These are phyloP conservation scores for Trichoderma asperellum DNA, from an alignment of 2,329 filamentous ascomycete genomes.

Conservation along the genomic window DNA sequence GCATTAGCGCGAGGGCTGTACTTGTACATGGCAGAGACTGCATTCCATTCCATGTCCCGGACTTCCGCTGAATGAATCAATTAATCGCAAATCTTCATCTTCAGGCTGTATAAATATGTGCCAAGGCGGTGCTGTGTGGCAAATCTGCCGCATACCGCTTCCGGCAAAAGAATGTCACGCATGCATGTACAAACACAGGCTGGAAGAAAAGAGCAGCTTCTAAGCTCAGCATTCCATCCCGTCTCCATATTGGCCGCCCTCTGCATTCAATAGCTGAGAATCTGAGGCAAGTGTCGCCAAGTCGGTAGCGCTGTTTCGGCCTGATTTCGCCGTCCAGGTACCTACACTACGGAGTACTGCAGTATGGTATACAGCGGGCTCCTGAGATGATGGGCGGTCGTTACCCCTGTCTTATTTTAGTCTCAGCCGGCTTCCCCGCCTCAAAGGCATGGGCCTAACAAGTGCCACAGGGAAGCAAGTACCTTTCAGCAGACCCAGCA, in stretches of 20 bases:
- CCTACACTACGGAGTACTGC: too few relatives aligned
- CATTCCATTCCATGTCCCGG: background rate
- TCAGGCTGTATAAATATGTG: background rate
- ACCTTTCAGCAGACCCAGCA: background rate
- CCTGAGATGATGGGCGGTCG: background rate
- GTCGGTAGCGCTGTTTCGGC: constrained; percentile 2
- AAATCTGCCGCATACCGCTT: background rate
- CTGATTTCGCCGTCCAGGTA: background rate
- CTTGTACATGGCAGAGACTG: background rate
- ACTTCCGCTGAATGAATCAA: background rate
- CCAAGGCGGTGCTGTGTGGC: background rate
- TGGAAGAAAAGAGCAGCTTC: background rate
- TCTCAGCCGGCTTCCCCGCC: background rate
- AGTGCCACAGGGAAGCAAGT: background rate
- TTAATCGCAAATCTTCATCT: background rate
- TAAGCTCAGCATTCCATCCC: background rate
- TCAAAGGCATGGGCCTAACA: background rate
- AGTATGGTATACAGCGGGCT: background rate
- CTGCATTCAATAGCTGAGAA: background rate
- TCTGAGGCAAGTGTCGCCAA: background rate
- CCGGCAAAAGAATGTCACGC: background rate
- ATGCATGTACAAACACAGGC: background rate
- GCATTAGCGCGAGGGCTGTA: background rate
- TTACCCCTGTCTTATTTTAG: constrained; percentile 18
- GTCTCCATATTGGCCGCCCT: background rate